A percentile compares a stretch with the other conserved stretches of the same genome.
These are phyloP conservation scores for Hypseocharis bilobata DNA, from an alignment of 441 rosid genomes.

Conservation along the genomic window DNA sequence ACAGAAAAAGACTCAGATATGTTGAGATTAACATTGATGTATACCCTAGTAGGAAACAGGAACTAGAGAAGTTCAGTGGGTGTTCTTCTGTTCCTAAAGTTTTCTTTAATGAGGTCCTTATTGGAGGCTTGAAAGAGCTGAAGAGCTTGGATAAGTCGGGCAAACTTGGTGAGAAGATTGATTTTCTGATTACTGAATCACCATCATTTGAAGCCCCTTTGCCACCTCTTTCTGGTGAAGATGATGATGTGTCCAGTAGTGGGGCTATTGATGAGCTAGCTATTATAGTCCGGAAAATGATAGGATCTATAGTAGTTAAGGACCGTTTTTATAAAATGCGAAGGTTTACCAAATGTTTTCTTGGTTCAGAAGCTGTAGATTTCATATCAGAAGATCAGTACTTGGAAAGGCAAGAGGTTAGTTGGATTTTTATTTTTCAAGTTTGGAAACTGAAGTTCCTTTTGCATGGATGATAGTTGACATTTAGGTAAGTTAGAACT, in stretches of 20 bases:
- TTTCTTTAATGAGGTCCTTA: constrained; percentile 55
- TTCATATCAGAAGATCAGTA: constrained; percentile 58
- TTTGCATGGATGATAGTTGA: neutral
- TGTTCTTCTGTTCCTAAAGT: constrained; percentile 61
- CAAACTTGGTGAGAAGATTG: constrained; percentile 63
- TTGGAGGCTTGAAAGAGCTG: constrained; percentile 59
- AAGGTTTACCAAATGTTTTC: constrained; percentile 53
- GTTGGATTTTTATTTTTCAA: constrained; percentile 15
- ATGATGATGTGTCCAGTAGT: constrained; percentile 53
- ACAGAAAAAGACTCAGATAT: constrained; percentile 53
- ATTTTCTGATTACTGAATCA: constrained; percentile 39
- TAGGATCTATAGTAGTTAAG: constrained; percentile 46
- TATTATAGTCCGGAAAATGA: constrained; percentile 63
- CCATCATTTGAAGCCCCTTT: constrained; percentile 61
- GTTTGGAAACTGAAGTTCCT: neutral
- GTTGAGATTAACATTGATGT: constrained; percentile 70
- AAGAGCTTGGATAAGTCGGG: constrained; percentile 52
- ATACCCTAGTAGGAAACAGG: constrained; percentile 58
- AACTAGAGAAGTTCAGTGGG: constrained; percentile 57
- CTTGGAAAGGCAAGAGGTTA: constrained; percentile 68
- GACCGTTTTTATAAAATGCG: constrained; percentile 71
- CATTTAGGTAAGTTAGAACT: neutral
- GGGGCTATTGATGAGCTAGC: constrained; percentile 71
- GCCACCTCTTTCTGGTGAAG: constrained; percentile 83
- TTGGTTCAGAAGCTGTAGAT: constrained; percentile 70